Base-by-base conservation (phyloP, 805 yeast genomes). In the Torulaspora indica region DNA sequence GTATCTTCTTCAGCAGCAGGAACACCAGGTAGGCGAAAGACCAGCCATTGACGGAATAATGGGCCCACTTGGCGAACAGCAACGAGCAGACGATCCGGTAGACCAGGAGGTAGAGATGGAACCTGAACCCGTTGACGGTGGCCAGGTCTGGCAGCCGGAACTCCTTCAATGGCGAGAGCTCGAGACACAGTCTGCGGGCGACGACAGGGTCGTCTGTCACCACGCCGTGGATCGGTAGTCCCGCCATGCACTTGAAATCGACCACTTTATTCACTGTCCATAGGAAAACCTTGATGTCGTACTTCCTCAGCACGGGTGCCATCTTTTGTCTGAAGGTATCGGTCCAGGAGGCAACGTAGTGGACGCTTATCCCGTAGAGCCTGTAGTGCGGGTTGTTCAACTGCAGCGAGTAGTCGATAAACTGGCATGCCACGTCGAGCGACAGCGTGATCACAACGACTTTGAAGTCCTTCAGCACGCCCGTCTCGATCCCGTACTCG, bases 361-460 rank as follows among this genome's bases (percentile, higher is more conserved):
- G 58, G 9, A 69, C 41, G 10, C 88, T 81, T 33, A 82, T 75
- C 25, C 81, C 85, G 23, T 71, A 69, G 42, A 81, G 70, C 61
- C 76, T 79, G 54, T 70, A 71, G 53, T 77, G 77, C 14, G 58
- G 51, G 38, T 65, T 53, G 7, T 70, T 65, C 31, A 71, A 50
- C 35, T 65, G 50, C 34, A 62, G 51, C 22, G 74, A 67, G 35
- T 74, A 74, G 38, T 61, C 47, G 14, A 69, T 53, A 15, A 69
- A 65, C 4, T 47, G 44, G 13, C 53, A 46, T 8, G 73, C 67
- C 25, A 62, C 51, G 4, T 61, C 58, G 20, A 69, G 55, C 1
- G 70, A 63, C 28, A 68, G 51, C 3, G 69, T 53, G 20, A 68
- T 70, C 39, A 63, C 69, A 18, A 70, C 60, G 15, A 68, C 56